phyloP scores from a whole-genome alignment of 805 yeast species.

The Torulaspora microellipsoides region DNA sequence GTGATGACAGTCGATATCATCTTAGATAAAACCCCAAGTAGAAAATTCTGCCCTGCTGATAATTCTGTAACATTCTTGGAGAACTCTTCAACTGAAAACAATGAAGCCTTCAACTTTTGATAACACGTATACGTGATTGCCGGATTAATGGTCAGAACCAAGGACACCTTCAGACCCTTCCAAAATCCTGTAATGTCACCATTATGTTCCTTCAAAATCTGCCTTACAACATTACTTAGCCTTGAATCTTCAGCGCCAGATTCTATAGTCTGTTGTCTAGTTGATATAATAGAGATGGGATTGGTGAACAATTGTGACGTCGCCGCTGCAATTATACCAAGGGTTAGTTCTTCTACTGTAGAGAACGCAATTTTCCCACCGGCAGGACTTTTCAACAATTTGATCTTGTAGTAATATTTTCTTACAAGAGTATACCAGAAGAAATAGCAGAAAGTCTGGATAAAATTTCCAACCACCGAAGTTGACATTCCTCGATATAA shows the following conservation, averaged over 20 bases:
- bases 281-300: conserved; percentile 74
- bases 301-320: conserved; percentile 73
- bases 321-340: conserved; percentile 82
- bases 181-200: conserved; percentile 71
- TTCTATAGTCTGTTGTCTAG: conserved; percentile 56
- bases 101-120: conserved; percentile 55
- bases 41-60: conserved; percentile 59
- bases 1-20: conserved; percentile 74
- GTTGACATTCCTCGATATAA: conserved; percentile 70
- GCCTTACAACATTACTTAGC: conserved; percentile 33
- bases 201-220: conserved; percentile 48
- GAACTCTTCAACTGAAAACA: conserved; percentile 40
- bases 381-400: conserved; percentile 13
- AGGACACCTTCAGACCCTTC: conserved; percentile 77
- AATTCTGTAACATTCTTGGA: conserved; percentile 29
- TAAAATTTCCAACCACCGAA: conserved; percentile 63
- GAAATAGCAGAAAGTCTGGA: conserved; percentile 77
- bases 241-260: conserved; percentile 28
- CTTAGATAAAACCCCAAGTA: conserved; percentile 76
- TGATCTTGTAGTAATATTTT: conserved; percentile 44
- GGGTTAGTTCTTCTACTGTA: conserved; percentile 61
- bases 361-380: conserved; percentile 12
- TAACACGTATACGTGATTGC: conserved; percentile 81
- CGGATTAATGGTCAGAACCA: conserved; percentile 76
- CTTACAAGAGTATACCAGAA: conserved; percentile 81